These are phyloP conservation scores for Rhizophora apiculata DNA, from an alignment of 345 rosid species.

Conservation along the genomic window DNA sequence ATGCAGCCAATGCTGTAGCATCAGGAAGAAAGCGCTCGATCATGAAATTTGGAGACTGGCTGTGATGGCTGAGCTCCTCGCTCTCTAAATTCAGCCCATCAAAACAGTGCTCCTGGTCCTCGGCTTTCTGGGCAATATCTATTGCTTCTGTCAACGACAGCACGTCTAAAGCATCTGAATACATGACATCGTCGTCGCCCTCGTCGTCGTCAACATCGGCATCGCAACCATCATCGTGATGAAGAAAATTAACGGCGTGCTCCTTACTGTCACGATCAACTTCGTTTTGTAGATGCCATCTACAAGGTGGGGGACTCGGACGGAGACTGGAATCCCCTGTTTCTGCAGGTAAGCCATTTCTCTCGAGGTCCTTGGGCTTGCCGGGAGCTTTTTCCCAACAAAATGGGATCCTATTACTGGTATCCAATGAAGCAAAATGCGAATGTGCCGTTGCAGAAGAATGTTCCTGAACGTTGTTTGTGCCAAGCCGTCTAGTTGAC, in stretches of 20 bases:
- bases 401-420: conserved; percentile 57
- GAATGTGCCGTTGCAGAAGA: conserved; percentile 15
- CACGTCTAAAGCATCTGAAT: conserved; percentile 51
- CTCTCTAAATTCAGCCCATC: conserved; percentile 39
- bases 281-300: conserved; percentile 28
- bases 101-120: conserved; percentile 19
- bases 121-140: conserved; percentile 60
- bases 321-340: conserved; percentile 51
- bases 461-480: conserved; percentile 21
- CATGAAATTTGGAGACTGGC: conserved; percentile 56
- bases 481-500: conserved; percentile 50
- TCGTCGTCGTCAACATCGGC: conserved; percentile 36
- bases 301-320: conserved; percentile 61
- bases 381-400: conserved; percentile 90
- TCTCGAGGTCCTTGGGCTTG: conserved; percentile 46
- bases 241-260: not conserved
- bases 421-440: conserved; percentile 14
- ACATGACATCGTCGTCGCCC: conserved; percentile 25
- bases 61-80: conserved; percentile 24
- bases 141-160: conserved; percentile 78
- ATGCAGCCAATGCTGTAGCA: conserved; percentile 63
- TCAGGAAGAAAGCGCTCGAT: conserved; percentile 75
- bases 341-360: conserved; percentile 4
- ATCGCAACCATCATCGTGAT: conserved; percentile 25
- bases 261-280: not conserved